Base-by-base conservation (phyloP, 163 green algal species). In the Scenedesmus sp. region DNA sequence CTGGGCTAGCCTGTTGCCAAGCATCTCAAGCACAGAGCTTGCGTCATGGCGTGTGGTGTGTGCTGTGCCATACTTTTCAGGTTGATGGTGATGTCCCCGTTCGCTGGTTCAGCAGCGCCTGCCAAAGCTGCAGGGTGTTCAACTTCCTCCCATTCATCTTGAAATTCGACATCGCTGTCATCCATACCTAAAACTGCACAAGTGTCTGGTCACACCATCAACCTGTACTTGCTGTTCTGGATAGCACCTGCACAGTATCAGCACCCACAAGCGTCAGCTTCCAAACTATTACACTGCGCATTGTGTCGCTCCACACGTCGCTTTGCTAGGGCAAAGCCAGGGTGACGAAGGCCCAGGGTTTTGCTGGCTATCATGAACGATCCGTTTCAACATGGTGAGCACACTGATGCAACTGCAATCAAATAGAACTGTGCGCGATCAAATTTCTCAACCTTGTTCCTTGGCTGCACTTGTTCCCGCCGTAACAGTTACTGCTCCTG, bases 111-210 rank as follows among this genome's bases (percentile, higher is more conserved):
- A 52, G 57, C 57, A 6, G 55, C 54, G 12, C 4, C 59, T 23
- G 56, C 46, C 46, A 57, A 2, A 46, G 18, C 76, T 8, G 34
- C 2, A 52, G 76, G 18, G 55, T 64, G 60, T 56, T 81, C 26
- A 1, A 91, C 60, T 2, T 82, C 64, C 55, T 92, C 88, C 88
- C 88, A 92, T 77, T 88, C 88, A 73, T 83, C 88, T 56, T 92
- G 23, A 74, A 92, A 88, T 20, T 92, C 60, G 2, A 92, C 81
- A 67, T 92, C 84, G 70, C 70, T 79, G 23, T 79, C 70, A 16
- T 79, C 70, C 70, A 79, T 79, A 46, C 20, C 5, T 13, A 13
- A 79, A 16, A 6, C 23, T 2, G 52, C 5, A 52, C 70, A 79
- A 79, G 70, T 79, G 70, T 20, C 10, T 73, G 9, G 70, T 46